Base-by-base conservation (phyloP, 2,329 filamentous ascomycete species). In the Sporothrix dimorphospora region DNA sequence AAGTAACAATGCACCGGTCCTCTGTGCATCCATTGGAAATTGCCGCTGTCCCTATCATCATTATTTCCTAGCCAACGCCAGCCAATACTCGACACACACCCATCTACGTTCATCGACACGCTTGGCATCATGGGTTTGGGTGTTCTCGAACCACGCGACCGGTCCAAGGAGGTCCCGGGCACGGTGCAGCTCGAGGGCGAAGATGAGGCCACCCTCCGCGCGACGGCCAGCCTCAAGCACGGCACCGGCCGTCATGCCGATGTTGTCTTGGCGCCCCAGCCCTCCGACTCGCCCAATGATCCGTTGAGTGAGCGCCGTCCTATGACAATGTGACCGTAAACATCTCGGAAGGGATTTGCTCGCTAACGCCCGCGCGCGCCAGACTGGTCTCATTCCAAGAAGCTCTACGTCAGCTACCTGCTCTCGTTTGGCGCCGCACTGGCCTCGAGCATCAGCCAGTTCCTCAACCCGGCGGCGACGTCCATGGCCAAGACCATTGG, bases 381-480 rank as follows among this genome's bases (percentile, higher is more conserved):
- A 69, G 66, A 61, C 53, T 70, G 68, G 68, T 21, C 30, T 4
- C 21, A 61, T 16, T 11, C 24, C 72, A 82, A 81, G 73, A 83
- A 83, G 73, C 80, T 82, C 73, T 72, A 80, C 4, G 81, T 82
- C 73, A 71, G 82, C 9, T 76, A 80, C 63, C 78, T 82, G 42
- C 80, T 82, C 70, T 79, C 78, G 40, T 78, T 82, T 61, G 79
- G 80, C 72, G 80, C 80, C 0, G 79, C 78, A 6, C 79, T 81
- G 3, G 78, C 80, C 4, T 79, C 79, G 5, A 61, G 61, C 24
- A 59, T 51, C 49, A 51, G 38, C 16, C 49, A 66, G 34, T 67
- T 82, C 77, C 79, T 83, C 21, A 78, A 78, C 12, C 80, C 80
- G 8, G 80, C 79, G 0, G 81, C 77, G 61, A 79, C 78, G 9